These are phyloP conservation scores for Neofusicoccum sp. DNA, from an alignment of 2,329 filamentous ascomycete genomes.

Conservation along the genomic window DNA sequence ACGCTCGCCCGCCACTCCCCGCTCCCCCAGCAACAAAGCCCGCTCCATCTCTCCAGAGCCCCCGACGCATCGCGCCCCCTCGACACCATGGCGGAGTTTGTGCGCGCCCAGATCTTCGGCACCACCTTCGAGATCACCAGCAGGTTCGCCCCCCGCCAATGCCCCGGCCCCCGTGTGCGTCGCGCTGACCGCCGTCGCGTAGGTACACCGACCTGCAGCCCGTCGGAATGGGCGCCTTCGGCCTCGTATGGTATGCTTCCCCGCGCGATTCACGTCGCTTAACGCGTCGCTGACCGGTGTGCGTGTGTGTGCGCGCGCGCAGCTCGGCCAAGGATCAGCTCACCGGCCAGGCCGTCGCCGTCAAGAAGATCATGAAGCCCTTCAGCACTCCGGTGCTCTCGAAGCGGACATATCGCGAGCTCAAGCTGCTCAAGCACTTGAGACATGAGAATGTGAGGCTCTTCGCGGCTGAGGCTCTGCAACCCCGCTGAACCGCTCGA, in stretches of 20 bases:
- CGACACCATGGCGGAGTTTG: slow-evolving; percentile 92
- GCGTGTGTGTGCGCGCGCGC: slow-evolving; percentile 15
- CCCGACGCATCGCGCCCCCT: slow-evolving; percentile 4
- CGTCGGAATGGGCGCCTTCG: slow-evolving; percentile 98
- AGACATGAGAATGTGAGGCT: slow-evolving; percentile 86
- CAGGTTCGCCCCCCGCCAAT: slow-evolving; percentile 61
- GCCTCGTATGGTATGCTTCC: slow-evolving; percentile 80
- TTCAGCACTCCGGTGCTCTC: slow-evolving; percentile 99
- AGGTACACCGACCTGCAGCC: slow-evolving; percentile 98
- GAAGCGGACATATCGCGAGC: slow-evolving; percentile 95
- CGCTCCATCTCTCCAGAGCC: background rate
- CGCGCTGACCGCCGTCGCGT: slow-evolving; percentile 25
- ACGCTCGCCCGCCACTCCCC: background rate
- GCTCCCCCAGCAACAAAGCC: slow-evolving; percentile 6
- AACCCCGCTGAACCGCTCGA: slow-evolving; percentile 6
- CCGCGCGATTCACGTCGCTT: slow-evolving; percentile 12
- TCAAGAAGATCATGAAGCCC: slow-evolving; percentile 99
- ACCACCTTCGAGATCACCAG: slow-evolving; percentile 99
- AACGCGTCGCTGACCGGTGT: slow-evolving; percentile 19
- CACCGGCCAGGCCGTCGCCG: slow-evolving; percentile 92
- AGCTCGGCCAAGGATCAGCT: slow-evolving; percentile 96
- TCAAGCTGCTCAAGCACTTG: slow-evolving; percentile 96
- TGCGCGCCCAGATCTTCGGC: slow-evolving; percentile 98
- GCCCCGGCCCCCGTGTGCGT: slow-evolving; percentile 27
- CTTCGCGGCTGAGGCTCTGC: slow-evolving; percentile 8